phyloP scores from a whole-genome alignment of 345 rosid genomes.

The Microcos paniculata region DNA sequence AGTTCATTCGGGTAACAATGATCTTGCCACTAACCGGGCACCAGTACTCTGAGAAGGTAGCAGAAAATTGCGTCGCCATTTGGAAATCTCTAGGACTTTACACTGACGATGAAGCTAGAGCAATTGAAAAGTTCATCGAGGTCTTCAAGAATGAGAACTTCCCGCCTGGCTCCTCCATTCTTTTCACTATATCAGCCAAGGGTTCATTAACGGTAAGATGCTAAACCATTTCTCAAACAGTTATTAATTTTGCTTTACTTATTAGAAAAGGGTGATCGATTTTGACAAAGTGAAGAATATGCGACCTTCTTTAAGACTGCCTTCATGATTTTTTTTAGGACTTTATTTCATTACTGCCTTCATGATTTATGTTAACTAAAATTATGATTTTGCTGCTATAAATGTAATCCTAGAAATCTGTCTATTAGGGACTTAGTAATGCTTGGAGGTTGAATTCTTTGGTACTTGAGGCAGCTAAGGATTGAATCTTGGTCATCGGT shows the following conservation, averaged over 20 bases:
- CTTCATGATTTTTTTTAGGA: too few relatives aligned
- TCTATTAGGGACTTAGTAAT: too few relatives aligned
- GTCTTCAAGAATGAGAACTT: conserved; percentile 61
- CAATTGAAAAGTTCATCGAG: conserved; percentile 53
- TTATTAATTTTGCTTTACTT: background rate
- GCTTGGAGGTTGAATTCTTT: too few relatives aligned
- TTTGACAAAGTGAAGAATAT: background rate
- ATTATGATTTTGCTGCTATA: too few relatives aligned
- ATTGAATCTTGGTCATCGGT: too few relatives aligned
- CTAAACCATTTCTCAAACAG: background rate
- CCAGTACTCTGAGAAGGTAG: conserved; percentile 71
- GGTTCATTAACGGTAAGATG: conserved; percentile 60
- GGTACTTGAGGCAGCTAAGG: too few relatives aligned
- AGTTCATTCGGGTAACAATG: conserved; percentile 59
- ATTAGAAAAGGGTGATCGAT: background rate
- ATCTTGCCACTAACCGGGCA: conserved; percentile 62
- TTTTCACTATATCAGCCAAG: conserved; percentile 50
- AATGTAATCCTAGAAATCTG: too few relatives aligned
- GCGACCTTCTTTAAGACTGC: too few relatives aligned
- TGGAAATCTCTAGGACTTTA: conserved; percentile 77
- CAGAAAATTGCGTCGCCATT: conserved; percentile 64
- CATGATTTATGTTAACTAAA: too few relatives aligned
- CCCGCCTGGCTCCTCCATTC: conserved; percentile 72
- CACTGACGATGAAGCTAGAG: conserved; percentile 72
- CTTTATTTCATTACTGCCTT: too few relatives aligned